Evolutionary conservation across 208 protist species (phyloP), one percentile per base, ranked within the genome.

Genomic region (Kentomonas sorsogonicus): DNA sequence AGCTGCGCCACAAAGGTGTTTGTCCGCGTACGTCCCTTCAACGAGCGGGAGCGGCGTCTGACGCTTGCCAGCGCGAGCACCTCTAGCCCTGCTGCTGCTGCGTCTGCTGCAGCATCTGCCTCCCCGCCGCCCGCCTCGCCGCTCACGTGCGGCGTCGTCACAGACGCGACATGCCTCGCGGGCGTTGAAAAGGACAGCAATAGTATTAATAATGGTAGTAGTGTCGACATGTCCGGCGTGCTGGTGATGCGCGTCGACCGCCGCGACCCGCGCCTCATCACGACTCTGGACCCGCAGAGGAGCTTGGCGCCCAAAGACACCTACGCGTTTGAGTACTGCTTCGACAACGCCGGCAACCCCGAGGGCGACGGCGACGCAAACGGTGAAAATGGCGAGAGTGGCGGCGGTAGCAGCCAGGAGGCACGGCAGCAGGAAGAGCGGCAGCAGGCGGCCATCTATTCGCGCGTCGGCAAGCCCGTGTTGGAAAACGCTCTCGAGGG

Each of bases 291-390:
- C 43, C 77, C 60, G 30, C 53, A 36, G 26, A 86, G 60, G 50
- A 47, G 51, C n/a, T 72, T 65, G 22, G 36, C 38, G 22, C 75
- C 82, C 22, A 67, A 72, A 29, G 46, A 78, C 26, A 87, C 86
- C 15, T 93, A 87, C 71, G 63, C 74, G n/a, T 93, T 93, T 45
- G 78, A 74, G 22, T 64, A 62, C 23, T 91, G 80, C 68, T 88
- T 91, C 56, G 20, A 36, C 22, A 22, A 29, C 34, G 20, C 43
- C 20, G 20, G 40, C 33, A 9, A 40, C 51, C n/a, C n/a, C n/a
- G n/a, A 43, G 66, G 20, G 33, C 18, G 0, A 29, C 26, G 1
- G 31, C 27, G 15, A 18, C 45, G 1, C 36, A 26, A 0, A 61
- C 61, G 10, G 61, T 45, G 33, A 54, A 60, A 6, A 34, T 55